Conservation (phyloP, 2,329 filamentous ascomycete species). For the Penicillium sp. region DNA sequence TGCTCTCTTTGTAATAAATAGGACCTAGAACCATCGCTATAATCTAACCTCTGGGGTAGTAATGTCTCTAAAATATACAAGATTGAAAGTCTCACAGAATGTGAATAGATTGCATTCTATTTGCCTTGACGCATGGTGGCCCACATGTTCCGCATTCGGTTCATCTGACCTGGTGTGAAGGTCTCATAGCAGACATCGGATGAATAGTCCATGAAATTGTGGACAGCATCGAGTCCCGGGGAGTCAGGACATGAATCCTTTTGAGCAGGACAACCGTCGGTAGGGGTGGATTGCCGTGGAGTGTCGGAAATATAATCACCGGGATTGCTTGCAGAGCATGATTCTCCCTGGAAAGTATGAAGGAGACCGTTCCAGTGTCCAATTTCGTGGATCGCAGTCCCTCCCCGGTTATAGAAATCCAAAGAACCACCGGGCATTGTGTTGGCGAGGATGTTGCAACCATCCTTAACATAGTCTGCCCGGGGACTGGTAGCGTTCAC, state of each 20-base stretch:
- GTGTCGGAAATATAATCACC: constrained; percentile 49
- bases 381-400: constrained; percentile 49
- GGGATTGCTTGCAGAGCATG: constrained; percentile 32
- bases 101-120: constrained; percentile 8
- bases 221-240: constrained; percentile 52
- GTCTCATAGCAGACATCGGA: constrained; percentile 55
- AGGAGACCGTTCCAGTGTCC: constrained; percentile 50
- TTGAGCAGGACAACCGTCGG: constrained; percentile 54
- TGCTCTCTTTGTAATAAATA: too few relatives aligned
- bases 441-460: constrained; percentile 57
- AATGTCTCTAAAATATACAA: neutral
- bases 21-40: neutral
- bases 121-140: constrained; percentile 40
- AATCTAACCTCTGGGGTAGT: neutral
- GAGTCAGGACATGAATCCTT: constrained; percentile 53
- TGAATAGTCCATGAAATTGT: constrained; percentile 63
- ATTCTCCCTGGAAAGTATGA: constrained; percentile 46
- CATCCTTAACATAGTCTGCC: constrained; percentile 51
- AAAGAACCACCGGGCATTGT: constrained; percentile 56
- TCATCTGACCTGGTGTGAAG: constrained; percentile 52
- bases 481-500: constrained; percentile 38
- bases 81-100: neutral
- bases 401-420: constrained; percentile 49
- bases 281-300: constrained; percentile 54
- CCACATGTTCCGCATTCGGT: constrained; percentile 56